These are phyloP conservation scores for Heliamphora pulchella DNA, from an alignment of 179 eudicot species.

Conservation along the genomic window DNA sequence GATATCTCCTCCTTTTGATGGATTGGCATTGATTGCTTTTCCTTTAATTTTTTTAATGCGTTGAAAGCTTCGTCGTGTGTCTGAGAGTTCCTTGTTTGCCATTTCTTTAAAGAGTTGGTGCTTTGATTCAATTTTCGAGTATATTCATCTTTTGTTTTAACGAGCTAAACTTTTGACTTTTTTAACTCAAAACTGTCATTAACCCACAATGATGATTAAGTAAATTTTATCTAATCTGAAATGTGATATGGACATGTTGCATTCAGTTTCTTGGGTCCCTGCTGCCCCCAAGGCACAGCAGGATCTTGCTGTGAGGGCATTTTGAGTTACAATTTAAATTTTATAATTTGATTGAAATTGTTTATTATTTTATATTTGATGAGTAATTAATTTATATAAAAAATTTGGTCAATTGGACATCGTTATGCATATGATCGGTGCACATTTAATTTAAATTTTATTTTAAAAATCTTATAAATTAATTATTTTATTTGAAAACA, in stretches of 20 bases:
- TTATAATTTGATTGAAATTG: no score
- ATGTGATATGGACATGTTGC: slow-evolving; percentile 10
- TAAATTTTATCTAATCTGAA: background rate
- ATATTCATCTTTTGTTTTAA: slow-evolving; percentile 22
- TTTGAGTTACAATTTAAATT: no score
- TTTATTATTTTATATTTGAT: no score
- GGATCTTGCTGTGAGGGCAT: no score
- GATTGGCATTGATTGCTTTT: slow-evolving; percentile 23
- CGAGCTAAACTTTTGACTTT: slow-evolving; percentile 6
- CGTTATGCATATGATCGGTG: no score
- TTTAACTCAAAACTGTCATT: slow-evolving; percentile 1
- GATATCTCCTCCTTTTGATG: slow-evolving; percentile 55
- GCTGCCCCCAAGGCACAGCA: no score
- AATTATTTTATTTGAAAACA: no score
- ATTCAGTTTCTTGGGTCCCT: background rate
- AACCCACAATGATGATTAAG: background rate
- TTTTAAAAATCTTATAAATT: no score
- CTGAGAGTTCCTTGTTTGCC: slow-evolving; percentile 36
- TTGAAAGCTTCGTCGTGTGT: slow-evolving; percentile 54
- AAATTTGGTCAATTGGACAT: no score
- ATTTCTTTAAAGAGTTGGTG: slow-evolving; percentile 34
- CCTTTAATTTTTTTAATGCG: slow-evolving; percentile 27
- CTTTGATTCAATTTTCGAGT: slow-evolving; percentile 22
- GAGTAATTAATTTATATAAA: no score
- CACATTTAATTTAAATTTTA: no score